These are phyloP conservation scores for Tulasnella sp. DNA, from an alignment of 768 basidiomycete species.

Conservation along the genomic window DNA sequence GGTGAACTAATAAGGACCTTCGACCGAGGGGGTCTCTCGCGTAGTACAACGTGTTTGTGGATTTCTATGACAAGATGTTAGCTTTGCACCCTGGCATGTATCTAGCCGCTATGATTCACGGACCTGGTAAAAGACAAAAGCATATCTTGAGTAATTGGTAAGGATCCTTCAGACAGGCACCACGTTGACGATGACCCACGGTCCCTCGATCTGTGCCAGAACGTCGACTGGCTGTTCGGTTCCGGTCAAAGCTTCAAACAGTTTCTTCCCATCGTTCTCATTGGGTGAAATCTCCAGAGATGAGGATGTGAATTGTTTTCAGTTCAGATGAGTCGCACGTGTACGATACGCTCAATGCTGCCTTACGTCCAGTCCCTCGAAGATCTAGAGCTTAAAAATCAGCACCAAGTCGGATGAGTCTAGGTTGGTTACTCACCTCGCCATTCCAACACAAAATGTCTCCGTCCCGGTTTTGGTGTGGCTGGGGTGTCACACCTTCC, in stretches of 20 bases:
- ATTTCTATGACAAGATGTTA: neutral
- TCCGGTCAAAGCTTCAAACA: conserved; percentile 37
- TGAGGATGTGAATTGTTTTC: neutral
- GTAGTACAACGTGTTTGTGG: conserved; percentile 38
- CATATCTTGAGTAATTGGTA: conserved; percentile 36
- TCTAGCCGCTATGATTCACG: neutral
- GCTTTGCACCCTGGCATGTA: neutral
- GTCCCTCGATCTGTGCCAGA: conserved; percentile 41
- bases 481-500: conserved; percentile 39
- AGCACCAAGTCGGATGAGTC: neutral
- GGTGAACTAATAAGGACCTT: conserved; percentile 42
- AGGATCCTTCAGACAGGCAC: neutral
- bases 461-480: conserved; percentile 36
- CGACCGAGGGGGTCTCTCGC: conserved; percentile 44
- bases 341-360: neutral
- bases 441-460: conserved; percentile 41
- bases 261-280: conserved; percentile 41
- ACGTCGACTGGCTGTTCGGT: conserved; percentile 29
- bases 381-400: conserved; percentile 8
- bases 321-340: neutral
- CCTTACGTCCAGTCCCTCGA: conserved; percentile 24
- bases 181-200: conserved; percentile 29
- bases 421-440: conserved; percentile 32
- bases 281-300: conserved; percentile 29
- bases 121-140: conserved; percentile 42